phyloP scores from a whole-genome alignment of 257 asterid genomes.

The Gentiana straminea region DNA sequence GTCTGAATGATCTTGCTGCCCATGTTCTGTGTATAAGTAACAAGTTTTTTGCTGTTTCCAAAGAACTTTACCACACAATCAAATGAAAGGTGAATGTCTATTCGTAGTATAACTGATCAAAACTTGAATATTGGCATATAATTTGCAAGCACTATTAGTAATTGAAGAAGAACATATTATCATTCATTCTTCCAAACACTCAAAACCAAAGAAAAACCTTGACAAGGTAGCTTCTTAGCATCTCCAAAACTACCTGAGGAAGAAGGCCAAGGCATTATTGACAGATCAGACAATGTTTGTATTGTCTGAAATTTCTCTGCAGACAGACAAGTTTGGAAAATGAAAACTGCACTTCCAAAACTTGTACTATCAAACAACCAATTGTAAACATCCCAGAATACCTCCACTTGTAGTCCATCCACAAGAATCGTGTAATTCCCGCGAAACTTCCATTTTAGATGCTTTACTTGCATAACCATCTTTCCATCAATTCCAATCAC shows the following conservation, averaged over 20 bases:
- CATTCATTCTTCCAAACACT: conserved; percentile 83
- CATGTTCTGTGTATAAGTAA: too few relatives aligned
- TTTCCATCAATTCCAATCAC: conserved; percentile 53
- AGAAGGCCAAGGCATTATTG: conserved; percentile 43
- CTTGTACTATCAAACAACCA: conserved; percentile 62
- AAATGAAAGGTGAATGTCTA: conserved; percentile 2
- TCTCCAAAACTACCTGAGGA: conserved; percentile 36
- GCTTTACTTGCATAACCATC: conserved; percentile 64
- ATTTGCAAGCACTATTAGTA: conserved; percentile 10
- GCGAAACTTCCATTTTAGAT: conserved; percentile 71
- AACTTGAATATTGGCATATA: background rate
- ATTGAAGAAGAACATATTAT: conserved; percentile 10
- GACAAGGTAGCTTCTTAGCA: conserved; percentile 40
- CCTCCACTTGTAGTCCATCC: conserved; percentile 80
- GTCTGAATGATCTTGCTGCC: too few relatives aligned
- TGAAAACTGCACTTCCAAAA: conserved; percentile 64
- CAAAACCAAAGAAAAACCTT: conserved; percentile 60
- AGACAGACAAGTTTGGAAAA: conserved; percentile 56
- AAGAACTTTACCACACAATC: too few relatives aligned
- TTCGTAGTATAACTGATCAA: background rate
- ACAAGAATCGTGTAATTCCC: conserved; percentile 62
- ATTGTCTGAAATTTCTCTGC: conserved; percentile 57
- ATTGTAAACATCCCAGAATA: conserved; percentile 83
- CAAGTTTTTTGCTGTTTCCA: too few relatives aligned
- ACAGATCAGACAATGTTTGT: conserved; percentile 25